A percentile compares a stretch with the other conserved stretches of the same genome.
These are phyloP conservation scores for Yamagishiella unicocca DNA, from an alignment of 139 green algal species.

Conservation along the genomic window DNA sequence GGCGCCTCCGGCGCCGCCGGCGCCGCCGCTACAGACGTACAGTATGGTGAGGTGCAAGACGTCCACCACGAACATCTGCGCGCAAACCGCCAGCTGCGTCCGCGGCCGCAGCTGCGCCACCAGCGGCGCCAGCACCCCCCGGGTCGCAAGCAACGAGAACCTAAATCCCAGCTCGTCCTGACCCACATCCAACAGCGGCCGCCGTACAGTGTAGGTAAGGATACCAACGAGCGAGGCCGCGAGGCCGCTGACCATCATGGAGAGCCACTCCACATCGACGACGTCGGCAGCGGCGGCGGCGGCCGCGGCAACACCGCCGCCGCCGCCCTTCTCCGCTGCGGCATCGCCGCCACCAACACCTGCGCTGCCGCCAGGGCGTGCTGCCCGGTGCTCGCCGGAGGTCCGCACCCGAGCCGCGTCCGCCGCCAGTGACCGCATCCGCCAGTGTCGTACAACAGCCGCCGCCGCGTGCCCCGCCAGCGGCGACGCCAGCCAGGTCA, in stretches of 20 bases:
- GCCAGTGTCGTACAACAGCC: not conserved
- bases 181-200: constrained; percentile 6
- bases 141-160: not conserved
- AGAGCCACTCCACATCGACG: not conserved
- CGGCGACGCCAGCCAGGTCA: constrained; percentile 6
- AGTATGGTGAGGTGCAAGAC: not conserved
- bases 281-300: not conserved
- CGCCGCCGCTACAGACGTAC: not conserved
- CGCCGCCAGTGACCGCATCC: too few species aligned
- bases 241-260: not conserved
- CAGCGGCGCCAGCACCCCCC: constrained; percentile 3
- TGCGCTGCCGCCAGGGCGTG: not conserved
- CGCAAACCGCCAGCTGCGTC: not conserved
- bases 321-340: not conserved
- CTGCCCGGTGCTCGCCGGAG: too few species aligned
- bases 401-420: too few species aligned
- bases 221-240: not conserved
- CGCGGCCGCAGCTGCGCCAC: not conserved
- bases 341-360: not conserved
- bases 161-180: not conserved
- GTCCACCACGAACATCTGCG: not conserved
- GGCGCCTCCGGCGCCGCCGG: not conserved
- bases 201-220: not conserved
- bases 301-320: not conserved
- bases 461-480: constrained; percentile 6